These are phyloP conservation scores for Nyssa sinensis DNA, from an alignment of 148 eudicot species.

Conservation along the genomic window DNA sequence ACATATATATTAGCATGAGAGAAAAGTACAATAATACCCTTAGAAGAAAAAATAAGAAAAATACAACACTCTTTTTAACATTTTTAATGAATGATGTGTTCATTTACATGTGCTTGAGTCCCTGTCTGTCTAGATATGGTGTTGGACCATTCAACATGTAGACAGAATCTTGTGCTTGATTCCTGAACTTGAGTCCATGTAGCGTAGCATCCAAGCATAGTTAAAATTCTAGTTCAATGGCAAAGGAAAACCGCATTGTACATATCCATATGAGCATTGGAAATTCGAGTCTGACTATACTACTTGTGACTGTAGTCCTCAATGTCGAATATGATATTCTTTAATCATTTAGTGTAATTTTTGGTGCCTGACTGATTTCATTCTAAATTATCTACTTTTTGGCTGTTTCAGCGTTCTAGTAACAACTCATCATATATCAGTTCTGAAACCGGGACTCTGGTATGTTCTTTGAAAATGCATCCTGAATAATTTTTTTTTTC, in stretches of 20 bases:
- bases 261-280: neutral
- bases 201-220: neutral
- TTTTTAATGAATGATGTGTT: neutral
- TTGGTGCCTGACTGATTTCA: neutral
- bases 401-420: slow-evolving; percentile 72
- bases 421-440: slow-evolving; percentile 46
- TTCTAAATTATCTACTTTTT: slow-evolving; percentile 5
- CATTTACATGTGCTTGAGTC: too few species aligned
- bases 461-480: slow-evolving; percentile 32
- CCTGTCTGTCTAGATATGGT: neutral
- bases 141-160: neutral
- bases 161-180: neutral
- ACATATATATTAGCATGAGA: too few species aligned
- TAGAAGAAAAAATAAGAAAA: too few species aligned
- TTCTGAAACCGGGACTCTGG: slow-evolving; percentile 84
- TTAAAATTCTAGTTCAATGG: neutral
- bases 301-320: slow-evolving; percentile 5
- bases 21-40: too few species aligned
- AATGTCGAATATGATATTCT: neutral
- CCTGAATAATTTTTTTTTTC: neutral
- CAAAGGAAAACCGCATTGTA: neutral
- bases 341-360: neutral
- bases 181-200: slow-evolving; percentile 1
- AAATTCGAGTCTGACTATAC: neutral
- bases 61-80: too few species aligned